phyloP scores from a whole-genome alignment of 208 protist genomes.

The Balamuthia mandrillaris region DNA sequence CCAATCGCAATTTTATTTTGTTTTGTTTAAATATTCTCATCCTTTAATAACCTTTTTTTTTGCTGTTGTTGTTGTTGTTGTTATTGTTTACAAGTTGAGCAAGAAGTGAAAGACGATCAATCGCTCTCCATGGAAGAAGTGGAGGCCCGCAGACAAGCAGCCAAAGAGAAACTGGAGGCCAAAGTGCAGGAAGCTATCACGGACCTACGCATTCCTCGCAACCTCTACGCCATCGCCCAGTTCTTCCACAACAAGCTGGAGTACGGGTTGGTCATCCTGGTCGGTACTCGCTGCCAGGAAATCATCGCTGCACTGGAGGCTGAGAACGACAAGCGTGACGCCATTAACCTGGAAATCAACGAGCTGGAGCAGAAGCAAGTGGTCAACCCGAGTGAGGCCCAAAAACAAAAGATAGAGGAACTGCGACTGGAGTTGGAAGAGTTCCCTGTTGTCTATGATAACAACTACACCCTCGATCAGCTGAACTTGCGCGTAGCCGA shows the following conservation, averaged over 20 bases:
- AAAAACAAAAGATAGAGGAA: not conserved
- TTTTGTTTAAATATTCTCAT: too few species aligned
- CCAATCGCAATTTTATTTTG: too few species aligned
- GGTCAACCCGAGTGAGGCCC: not conserved
- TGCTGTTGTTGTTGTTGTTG: not conserved
- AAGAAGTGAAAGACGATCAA: not conserved
- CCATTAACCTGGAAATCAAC: not conserved
- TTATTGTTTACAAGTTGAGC: not conserved
- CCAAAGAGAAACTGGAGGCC: not conserved
- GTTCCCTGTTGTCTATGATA: not conserved
- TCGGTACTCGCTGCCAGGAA: conserved; percentile 27
- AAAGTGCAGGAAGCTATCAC: conserved; percentile 15
- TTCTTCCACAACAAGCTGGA: conserved; percentile 13
- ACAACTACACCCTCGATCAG: not conserved
- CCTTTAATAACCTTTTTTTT: too few species aligned
- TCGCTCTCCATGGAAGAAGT: not conserved
- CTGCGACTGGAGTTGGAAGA: not conserved
- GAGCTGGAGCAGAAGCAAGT: conserved; percentile 27
- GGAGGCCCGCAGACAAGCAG: not conserved
- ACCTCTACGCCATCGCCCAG: not conserved
- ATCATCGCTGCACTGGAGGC: conserved; percentile 24
- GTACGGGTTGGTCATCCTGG: conserved; percentile 33
- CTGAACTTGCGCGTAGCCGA: conserved; percentile 1
- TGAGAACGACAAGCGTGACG: conserved; percentile 39
- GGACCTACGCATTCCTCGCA: not conserved